Conservation (phyloP, 2,329 filamentous ascomycete species). For the Leptodontidium sp. region DNA sequence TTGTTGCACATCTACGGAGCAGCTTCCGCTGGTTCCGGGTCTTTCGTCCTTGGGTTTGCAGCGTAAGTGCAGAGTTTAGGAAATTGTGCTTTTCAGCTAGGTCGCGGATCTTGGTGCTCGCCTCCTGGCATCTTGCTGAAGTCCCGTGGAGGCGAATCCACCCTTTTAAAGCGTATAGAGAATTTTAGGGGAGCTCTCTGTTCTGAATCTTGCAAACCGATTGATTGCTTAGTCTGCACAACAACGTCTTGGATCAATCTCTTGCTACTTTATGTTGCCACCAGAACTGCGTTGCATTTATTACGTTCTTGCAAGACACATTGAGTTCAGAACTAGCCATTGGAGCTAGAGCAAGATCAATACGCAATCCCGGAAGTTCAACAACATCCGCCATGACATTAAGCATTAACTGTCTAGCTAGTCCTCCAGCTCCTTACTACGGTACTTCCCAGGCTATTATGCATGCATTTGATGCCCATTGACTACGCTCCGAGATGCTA, state of each 20-base stretch:
- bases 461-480: neutral
- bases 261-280: too few relatives aligned
- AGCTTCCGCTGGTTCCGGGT: neutral
- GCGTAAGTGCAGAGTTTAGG: neutral
- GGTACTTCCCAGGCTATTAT: neutral
- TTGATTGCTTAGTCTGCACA: too few relatives aligned
- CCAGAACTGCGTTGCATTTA: too few relatives aligned
- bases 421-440: neutral
- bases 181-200: too few relatives aligned
- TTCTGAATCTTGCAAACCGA: too few relatives aligned
- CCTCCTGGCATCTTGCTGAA: neutral
- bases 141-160: neutral
- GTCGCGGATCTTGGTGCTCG: neutral
- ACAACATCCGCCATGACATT: neutral
- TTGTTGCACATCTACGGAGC: slow-evolving; percentile 13
- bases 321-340: too few relatives aligned
- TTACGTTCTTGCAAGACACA: neutral
- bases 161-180: too few relatives aligned
- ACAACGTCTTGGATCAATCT: too few relatives aligned
- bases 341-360: too few relatives aligned
- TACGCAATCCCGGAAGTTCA: neutral
- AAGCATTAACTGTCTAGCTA: neutral
- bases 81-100: neutral
- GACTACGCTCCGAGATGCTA: neutral
- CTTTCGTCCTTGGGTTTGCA: neutral